Evolutionary conservation across 192 early-diverging fungal genomes (phyloP), one percentile per base, ranked within the genome.

Genomic region (Ambispora gerdemannii): DNA sequence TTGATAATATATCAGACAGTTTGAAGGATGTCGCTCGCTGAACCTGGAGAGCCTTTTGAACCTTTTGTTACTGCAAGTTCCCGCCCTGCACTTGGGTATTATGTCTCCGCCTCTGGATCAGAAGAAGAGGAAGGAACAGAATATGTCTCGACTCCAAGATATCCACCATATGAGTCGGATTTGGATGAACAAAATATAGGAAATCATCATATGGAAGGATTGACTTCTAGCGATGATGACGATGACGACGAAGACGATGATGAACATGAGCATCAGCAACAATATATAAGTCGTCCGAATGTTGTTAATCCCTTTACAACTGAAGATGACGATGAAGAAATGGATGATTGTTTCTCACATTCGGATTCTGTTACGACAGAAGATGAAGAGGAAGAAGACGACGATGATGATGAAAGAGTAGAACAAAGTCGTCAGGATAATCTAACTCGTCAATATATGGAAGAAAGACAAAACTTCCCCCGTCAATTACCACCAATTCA

Each of bases 311-410:
- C 35, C n/a, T 34, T 20, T 10, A 25, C 17, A 50, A 34, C 28
- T 15, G 63, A 65, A 19, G 63, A 65, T 4, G 63, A 65, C 19
- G 63, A 65, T 11, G 63, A 65, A 30, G 63, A 65, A 43, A 65
- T 65, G 63, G 63, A 65, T 19, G 63, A 43, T 22, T 65, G 63
- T 30, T 43, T 19, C 43, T 65, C 63, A 7, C 34, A 65, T 0
- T 28, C 63, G n/a, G 63, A 65, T 28, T 65, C 63, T 8, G 63
- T 43, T 19, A 36, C 35, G 8, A 50, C 22, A 4, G 43, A 65
- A 65, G 63, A 65, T 27, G 43, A 65, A 31, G 11, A 50, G n/a
- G 13, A 24, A 60, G 31, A 30, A 17, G n/a, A n/a, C 8, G 31
- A 60, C 32, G 43, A 65, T n/a, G 11, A 50, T 8, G 13, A 24